Percentiles rank a stretch among this genome's conserved stretches.
Conservation (phyloP, 2,329 filamentous ascomycete species). For the Ceratocystis ficicola region DNA sequence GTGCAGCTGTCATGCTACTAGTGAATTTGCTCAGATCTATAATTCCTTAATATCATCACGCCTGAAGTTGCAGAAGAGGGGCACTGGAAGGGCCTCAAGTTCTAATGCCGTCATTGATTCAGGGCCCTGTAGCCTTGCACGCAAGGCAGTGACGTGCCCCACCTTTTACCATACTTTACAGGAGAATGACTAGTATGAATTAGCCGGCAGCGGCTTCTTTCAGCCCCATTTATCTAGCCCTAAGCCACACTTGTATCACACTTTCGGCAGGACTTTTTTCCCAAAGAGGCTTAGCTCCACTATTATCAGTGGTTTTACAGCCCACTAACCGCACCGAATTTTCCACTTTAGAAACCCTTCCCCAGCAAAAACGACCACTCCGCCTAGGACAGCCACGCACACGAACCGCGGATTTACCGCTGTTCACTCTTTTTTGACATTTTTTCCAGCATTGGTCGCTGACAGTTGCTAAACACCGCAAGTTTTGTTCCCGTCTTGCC, state of each 20-base stretch:
- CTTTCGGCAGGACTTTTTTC: constrained; percentile 9
- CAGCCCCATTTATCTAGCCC: constrained; percentile 18
- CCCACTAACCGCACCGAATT: constrained; percentile 19
- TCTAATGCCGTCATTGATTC: not conserved
- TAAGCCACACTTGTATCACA: constrained; percentile 20
- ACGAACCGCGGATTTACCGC: constrained; percentile 20
- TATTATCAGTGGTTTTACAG: not conserved
- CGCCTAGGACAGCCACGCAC: constrained; percentile 18
- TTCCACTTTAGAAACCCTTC: constrained; percentile 14
- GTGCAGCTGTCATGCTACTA: not conserved
- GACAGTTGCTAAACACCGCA: constrained; percentile 19
- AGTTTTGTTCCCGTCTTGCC: constrained; percentile 21
- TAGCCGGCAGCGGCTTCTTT: not conserved
- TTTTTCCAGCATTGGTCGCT: constrained; percentile 16
- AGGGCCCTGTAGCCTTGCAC: constrained; percentile 7
- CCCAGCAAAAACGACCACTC: constrained; percentile 17
- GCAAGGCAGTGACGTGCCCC: not conserved
- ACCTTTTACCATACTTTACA: not conserved
- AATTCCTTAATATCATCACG: too few species aligned
- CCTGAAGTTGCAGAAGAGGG: constrained; percentile 2
- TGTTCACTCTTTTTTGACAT: constrained; percentile 20
- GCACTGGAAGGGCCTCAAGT: constrained; percentile 13
- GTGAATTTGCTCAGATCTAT: not conserved
- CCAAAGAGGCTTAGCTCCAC: constrained; percentile 10
- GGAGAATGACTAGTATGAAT: not conserved